Evolutionary conservation across 2,329 filamentous ascomycete species (phyloP).

Genomic region (Myriosclerotinia scirpicola): DNA sequence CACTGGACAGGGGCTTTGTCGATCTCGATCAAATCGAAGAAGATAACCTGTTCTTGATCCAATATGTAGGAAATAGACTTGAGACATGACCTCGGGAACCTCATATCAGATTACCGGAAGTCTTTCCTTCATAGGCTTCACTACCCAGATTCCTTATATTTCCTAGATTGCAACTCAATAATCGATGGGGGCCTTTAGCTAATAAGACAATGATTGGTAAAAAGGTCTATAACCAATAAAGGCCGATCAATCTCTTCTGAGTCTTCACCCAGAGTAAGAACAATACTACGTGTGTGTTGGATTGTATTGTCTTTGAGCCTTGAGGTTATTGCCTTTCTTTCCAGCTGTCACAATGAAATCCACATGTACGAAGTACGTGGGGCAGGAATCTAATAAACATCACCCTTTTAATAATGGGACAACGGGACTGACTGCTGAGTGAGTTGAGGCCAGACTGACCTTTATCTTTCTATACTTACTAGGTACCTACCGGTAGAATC

Average conservation of each 20-base stretch:
- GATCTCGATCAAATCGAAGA: slow-evolving; percentile 13
- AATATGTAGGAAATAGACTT: slow-evolving; percentile 14
- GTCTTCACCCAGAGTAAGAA: neutral
- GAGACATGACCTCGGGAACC: slow-evolving; percentile 1
- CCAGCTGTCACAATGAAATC: slow-evolving; percentile 9
- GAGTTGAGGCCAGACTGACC: slow-evolving; percentile 12
- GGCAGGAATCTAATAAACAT: neutral
- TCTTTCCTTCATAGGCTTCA: neutral
- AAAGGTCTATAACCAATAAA: neutral
- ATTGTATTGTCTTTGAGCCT: neutral
- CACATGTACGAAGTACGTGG: neutral
- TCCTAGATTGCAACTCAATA: neutral
- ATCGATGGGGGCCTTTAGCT: neutral
- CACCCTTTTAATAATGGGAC: slow-evolving; percentile 13
- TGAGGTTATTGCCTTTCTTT: neutral
- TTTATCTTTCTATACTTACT: neutral
- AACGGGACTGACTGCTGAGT: neutral
- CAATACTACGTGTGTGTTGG: neutral
- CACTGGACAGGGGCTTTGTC: slow-evolving; percentile 14
- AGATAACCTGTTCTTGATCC: slow-evolving; percentile 4
- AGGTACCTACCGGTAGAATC: neutral
- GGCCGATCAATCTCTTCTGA: neutral
- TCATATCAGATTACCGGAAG: slow-evolving; percentile 6
- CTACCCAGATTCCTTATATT: neutral
- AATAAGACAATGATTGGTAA: slow-evolving; percentile 13